Evolutionary conservation across 495 filamentous ascomycete genomes (phyloP).

Genomic region (Xylaria nigripes): DNA sequence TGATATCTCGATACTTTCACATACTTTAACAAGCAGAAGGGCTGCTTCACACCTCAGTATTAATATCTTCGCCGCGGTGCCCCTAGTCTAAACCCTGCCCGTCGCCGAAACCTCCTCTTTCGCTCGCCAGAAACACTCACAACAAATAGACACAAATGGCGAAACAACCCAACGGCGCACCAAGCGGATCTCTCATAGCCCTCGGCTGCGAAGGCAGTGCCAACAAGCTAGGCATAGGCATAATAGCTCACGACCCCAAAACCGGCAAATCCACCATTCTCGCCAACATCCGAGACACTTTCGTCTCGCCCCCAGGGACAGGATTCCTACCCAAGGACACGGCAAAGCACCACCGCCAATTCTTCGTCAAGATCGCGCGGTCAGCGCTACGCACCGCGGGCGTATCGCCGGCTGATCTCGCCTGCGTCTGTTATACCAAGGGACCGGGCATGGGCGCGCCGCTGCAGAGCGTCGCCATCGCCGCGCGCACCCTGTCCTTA

Average conservation of each 20-base stretch:
- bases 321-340: conserved; percentile 97
- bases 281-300: conserved; percentile 91
- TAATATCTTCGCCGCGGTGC: no score
- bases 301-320: conserved; percentile 80
- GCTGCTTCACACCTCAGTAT: no score
- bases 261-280: conserved; percentile 64
- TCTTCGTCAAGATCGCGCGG: conserved; percentile 72
- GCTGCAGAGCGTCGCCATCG: conserved; percentile 79
- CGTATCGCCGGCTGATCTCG: conserved; percentile 52
- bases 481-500: conserved; percentile 69
- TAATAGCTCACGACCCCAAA: conserved; percentile 69
- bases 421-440: conserved; percentile 91
- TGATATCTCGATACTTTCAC: neutral
- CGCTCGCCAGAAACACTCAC: neutral
- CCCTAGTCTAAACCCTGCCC: no score
- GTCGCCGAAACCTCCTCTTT: neutral
- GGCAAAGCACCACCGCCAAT: conserved; percentile 78
- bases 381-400: conserved; percentile 64
- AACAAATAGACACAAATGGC: conserved; percentile 2
- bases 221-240: conserved; percentile 92
- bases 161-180: conserved; percentile 1
- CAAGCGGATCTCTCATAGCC: conserved; percentile 47
- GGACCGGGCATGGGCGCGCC: conserved; percentile 97
- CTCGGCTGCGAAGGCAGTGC: conserved; percentile 94
- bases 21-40: no score